phyloP scores from a whole-genome alignment of 768 basidiomycete species.

The Boletus reticulatus region DNA sequence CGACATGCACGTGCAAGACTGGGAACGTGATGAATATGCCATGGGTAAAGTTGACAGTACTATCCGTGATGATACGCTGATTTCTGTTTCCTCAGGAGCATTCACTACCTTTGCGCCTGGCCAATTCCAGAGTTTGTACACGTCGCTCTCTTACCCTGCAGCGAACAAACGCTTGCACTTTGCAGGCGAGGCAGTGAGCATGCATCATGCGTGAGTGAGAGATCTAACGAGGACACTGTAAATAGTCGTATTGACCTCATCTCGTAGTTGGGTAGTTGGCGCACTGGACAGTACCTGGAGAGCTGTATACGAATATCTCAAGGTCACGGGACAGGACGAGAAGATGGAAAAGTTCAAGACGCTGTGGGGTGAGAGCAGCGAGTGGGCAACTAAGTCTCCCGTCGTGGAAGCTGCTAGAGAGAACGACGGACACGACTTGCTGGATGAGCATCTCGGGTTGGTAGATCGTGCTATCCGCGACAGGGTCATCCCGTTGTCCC shows the following conservation, averaged over 20 bases:
- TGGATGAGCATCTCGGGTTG: constrained; percentile 3
- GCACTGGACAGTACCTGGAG: constrained; percentile 37
- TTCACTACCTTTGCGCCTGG: constrained; percentile 40
- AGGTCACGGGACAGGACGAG: constrained; percentile 6
- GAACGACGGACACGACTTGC: neutral
- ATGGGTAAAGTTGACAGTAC: constrained; percentile 29
- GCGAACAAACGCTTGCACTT: constrained; percentile 10
- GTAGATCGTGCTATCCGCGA: neutral
- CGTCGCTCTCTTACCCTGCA: constrained; percentile 29
- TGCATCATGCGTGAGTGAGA: constrained; percentile 34
- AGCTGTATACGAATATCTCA: constrained; percentile 29
- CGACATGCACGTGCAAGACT: constrained; percentile 30
- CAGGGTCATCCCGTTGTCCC: neutral
- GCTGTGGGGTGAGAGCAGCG: constrained; percentile 29
- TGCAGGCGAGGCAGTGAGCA: constrained; percentile 27
- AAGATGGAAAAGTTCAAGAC: constrained; percentile 16
- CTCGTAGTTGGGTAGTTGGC: constrained; percentile 36
- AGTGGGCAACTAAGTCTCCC: constrained; percentile 18
- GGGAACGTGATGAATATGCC: constrained; percentile 31
- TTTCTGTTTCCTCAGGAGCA: constrained; percentile 21
- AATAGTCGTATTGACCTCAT: too few species aligned
- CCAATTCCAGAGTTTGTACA: constrained; percentile 33
- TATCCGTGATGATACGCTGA: neutral
- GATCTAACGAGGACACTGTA: neutral
- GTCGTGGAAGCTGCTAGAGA: neutral